phyloP scores from a whole-genome alignment of 257 asterid genomes.

The Solanum rostratum region DNA sequence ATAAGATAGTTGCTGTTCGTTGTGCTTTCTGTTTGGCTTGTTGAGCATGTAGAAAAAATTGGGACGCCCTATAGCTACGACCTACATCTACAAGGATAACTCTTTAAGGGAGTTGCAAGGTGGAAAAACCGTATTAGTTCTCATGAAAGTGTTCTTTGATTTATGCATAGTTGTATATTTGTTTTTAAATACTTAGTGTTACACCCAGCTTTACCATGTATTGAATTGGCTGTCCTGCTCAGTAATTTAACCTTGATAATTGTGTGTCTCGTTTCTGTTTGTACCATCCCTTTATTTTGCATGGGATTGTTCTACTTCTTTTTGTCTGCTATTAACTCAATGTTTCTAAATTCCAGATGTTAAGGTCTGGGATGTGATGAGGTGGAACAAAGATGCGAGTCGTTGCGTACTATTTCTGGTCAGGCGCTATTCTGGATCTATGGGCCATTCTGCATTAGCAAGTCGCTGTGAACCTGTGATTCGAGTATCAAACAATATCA shows the following conservation, averaged over 20 bases:
- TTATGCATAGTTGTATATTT: neutral
- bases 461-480: conserved; percentile 24
- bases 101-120: neutral
- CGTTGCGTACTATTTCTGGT: conserved; percentile 16
- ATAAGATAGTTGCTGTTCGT: neutral
- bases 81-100: neutral
- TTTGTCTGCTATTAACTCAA: neutral
- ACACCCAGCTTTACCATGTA: neutral
- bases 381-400: conserved; percentile 38
- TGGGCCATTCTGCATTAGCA: conserved; percentile 35
- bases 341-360: neutral
- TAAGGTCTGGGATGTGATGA: conserved; percentile 1
- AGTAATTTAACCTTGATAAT: neutral
- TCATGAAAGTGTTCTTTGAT: neutral
- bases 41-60: neutral
- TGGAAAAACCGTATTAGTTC: neutral
- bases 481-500: conserved; percentile 64
- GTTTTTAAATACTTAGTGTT: neutral
- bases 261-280: neutral
- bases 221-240: neutral
- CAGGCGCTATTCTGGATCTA: conserved; percentile 26
- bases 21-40: neutral
- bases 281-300: neutral
- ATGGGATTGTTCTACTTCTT: neutral
- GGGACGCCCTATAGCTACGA: neutral